Percentiles rank a stretch among this genome's conserved stretches.
Evolutionary conservation across 2,329 filamentous ascomycete species (phyloP).

Genomic region (Epicoccum sorghinum): DNA sequence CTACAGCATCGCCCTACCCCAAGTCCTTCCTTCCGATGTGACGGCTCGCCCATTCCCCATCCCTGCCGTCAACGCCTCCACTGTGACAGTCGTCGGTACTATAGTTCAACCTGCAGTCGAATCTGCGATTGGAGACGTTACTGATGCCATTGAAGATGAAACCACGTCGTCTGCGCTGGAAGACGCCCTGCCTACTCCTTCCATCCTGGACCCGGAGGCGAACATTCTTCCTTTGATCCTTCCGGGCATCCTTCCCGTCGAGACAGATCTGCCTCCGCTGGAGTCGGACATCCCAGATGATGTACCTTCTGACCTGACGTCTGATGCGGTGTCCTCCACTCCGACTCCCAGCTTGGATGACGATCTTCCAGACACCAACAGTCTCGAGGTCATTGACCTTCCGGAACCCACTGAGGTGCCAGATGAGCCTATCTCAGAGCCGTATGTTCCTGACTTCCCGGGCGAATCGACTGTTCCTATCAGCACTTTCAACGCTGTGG

Average conservation of each 20-base stretch:
- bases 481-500: slow-evolving; percentile 9
- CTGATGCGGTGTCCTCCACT: background rate
- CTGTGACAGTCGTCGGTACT: slow-evolving; percentile 11
- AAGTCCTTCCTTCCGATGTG: slow-evolving; percentile 7
- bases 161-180: background rate
- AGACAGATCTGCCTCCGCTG: slow-evolving; percentile 4
- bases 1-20: slow-evolving; percentile 17
- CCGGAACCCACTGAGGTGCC: slow-evolving; percentile 1
- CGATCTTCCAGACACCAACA: slow-evolving; percentile 3
- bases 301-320: background rate
- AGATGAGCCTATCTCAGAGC: background rate
- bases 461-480: slow-evolving; percentile 7
- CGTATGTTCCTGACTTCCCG: background rate
- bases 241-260: slow-evolving; percentile 3
- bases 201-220: background rate
- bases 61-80: background rate
- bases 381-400: slow-evolving; percentile 13
- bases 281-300: background rate
- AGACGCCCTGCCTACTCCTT: background rate
- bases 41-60: slow-evolving; percentile 3
- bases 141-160: slow-evolving; percentile 4
- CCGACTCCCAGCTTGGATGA: background rate
- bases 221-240: slow-evolving; percentile 7
- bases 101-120: slow-evolving; percentile 1
- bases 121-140: slow-evolving; percentile 1